These are phyloP conservation scores for Pseudogymnoascus sp. DNA, from an alignment of 2,329 filamentous ascomycete species.

Conservation along the genomic window DNA sequence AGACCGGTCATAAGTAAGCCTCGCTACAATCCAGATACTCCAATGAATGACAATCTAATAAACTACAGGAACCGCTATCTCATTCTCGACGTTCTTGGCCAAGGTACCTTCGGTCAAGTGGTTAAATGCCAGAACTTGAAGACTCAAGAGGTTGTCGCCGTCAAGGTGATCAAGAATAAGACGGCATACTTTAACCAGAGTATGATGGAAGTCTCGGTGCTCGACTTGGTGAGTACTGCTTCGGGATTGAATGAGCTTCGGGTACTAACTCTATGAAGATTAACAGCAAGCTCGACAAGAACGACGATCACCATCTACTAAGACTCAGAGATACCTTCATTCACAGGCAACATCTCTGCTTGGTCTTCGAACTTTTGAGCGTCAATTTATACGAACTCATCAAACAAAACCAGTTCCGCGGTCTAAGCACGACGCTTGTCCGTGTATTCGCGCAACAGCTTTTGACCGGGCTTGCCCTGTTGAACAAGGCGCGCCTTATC, in stretches of 20 bases:
- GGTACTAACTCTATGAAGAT: constrained; percentile 46
- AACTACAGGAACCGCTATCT: constrained; percentile 74
- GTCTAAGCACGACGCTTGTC: constrained; percentile 90
- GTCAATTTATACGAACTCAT: constrained; percentile 98
- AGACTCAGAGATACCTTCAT: constrained; percentile 97
- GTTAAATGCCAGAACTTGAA: constrained; percentile 99
- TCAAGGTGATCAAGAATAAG: constrained; percentile 98
- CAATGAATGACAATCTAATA: constrained; percentile 22
- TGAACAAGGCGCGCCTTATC: constrained; percentile 94
- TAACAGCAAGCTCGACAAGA: constrained; percentile 98
- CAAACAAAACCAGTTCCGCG: constrained; percentile 98
- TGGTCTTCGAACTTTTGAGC: constrained; percentile 92
- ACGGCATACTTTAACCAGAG: constrained; percentile 99
- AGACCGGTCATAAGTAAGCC: constrained; percentile 88
- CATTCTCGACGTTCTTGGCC: constrained; percentile 91
- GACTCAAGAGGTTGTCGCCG: constrained; percentile 95
- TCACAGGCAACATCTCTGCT: constrained; percentile 88
- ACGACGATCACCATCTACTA: constrained; percentile 93
- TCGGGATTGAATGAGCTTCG: neutral
- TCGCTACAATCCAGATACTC: neutral
- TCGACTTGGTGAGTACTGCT: constrained; percentile 65
- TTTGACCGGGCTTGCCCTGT: constrained; percentile 78
- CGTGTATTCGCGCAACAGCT: constrained; percentile 96
- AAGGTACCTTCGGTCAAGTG: constrained; percentile 96
- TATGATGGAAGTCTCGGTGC: constrained; percentile 99